Base-by-base conservation (phyloP, 345 rosid genomes). In the Syzygium grande region DNA sequence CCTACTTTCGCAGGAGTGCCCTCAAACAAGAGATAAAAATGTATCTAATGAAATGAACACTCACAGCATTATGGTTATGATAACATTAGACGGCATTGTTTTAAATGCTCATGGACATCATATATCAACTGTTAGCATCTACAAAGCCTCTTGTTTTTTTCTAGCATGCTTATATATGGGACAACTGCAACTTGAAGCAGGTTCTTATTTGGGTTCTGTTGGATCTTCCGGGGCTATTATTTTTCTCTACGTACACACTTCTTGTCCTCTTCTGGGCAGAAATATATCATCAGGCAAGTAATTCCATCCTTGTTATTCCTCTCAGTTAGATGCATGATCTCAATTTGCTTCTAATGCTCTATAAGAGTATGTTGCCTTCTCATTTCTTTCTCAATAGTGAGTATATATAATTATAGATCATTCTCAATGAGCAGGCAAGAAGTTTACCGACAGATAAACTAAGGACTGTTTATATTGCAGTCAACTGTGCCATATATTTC, bases 221-320 rank as follows among this genome's bases (percentile, higher is more conserved):
- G 94, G 98, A 97, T 90, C 95, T 98, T 80, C 99, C 99, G 6
- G 98, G 98, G 22, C 94, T 98, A 38, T 89, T 98, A 80, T 96
- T 98, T 89, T 98, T 98, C 94, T 96, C 99, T 6, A 95, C 99
- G 1, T 98, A 95, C 91, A 97, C 99, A 2, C 91, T 98, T 87
- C 97, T 98, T 13, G 99, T 97, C 86, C 93, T 98, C 61, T 98
- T 98, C 88, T 98, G 99, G 99, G 99, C 99, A 30, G 99, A 98
- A 92, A 98, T 98, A 93, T 98, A 98, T 93, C 99, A 96, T 91
- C 99, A 98, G 98, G 99, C 92, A 92, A 92, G 95, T 88, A 51
- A 65, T 85, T 46, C 30, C 78, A 43, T 54, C 55, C 54, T 29
- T 88, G 85, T 53, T 83, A 34, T 52, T 54, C 43, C 29, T 16